A percentile compares a stretch with the other conserved stretches of the same genome.
These are phyloP conservation scores for Sporothrix brasiliensis DNA, from an alignment of 2,329 filamentous ascomycete species.

Conservation along the genomic window DNA sequence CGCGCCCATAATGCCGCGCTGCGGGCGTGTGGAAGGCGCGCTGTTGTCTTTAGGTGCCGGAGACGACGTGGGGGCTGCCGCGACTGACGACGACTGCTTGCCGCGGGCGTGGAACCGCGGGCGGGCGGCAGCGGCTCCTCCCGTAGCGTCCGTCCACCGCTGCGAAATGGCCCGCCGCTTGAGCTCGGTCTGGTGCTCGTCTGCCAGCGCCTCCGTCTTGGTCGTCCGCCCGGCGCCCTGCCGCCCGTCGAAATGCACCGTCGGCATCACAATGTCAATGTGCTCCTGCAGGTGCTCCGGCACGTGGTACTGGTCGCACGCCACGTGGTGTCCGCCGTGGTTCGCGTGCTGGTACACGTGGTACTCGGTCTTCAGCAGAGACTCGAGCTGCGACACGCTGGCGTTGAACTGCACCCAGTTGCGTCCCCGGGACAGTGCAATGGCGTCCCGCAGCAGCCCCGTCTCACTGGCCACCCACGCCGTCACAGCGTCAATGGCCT, in stretches of 20 bases:
- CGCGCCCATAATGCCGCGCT: conserved; percentile 40
- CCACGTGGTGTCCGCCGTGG: conserved; percentile 45
- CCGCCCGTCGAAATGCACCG: conserved; percentile 46
- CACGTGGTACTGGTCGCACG: conserved; percentile 49
- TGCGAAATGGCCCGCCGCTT: conserved; percentile 36
- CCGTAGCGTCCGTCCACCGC: conserved; percentile 13
- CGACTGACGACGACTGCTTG: background rate
- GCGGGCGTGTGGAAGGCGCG: conserved; percentile 31
- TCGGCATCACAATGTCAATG: conserved; percentile 50
- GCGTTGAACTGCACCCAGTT: conserved; percentile 60
- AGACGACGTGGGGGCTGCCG: background rate
- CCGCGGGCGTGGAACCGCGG: conserved; percentile 27
- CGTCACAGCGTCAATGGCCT: conserved; percentile 54
- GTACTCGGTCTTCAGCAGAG: conserved; percentile 57
- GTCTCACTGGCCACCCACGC: conserved; percentile 54
- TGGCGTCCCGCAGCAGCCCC: conserved; percentile 53
- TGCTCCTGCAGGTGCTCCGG: conserved; percentile 44
- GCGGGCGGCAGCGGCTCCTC: background rate
- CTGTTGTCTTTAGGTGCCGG: background rate
- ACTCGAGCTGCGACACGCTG: conserved; percentile 56
- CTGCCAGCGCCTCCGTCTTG: conserved; percentile 37
- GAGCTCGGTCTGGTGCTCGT: conserved; percentile 38
- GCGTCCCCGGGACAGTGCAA: conserved; percentile 54
- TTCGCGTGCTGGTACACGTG: conserved; percentile 52
- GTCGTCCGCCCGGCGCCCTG: conserved; percentile 39